phyloP scores from a whole-genome alignment of 192 early-diverging fungal species.

The Gigaspora rosea region DNA sequence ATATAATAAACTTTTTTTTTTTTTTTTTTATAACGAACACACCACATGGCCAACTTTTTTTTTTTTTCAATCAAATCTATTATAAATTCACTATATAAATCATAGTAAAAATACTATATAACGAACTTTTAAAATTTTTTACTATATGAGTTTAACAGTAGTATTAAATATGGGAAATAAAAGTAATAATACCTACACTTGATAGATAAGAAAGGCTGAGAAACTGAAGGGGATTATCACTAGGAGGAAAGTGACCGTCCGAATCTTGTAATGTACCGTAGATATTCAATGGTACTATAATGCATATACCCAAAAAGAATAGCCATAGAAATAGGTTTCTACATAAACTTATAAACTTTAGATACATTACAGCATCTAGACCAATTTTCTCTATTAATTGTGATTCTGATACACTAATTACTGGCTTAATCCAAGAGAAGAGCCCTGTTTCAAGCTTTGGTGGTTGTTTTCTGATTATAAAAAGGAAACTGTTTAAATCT shows the following conservation, averaged over 20 bases:
- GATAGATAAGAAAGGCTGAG: background rate
- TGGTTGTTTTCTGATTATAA: conserved; percentile 49
- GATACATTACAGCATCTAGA: conserved; percentile 71
- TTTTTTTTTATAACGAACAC: no score
- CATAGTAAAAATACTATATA: no score
- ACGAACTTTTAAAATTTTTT: no score
- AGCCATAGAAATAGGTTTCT: conserved; percentile 60
- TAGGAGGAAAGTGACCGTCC: conserved; percentile 19
- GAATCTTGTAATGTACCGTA: conserved; percentile 41
- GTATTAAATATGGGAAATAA: background rate
- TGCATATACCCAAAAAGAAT: conserved; percentile 57
- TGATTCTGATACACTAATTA: conserved; percentile 60
- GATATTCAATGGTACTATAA: conserved; percentile 67
- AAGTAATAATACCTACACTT: background rate
- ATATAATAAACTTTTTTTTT: no score
- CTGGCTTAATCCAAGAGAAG: conserved; percentile 65
- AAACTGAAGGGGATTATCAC: conserved; percentile 32
- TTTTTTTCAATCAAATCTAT: no score
- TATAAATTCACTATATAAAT: no score
- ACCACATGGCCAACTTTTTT: no score
- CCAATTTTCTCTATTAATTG: conserved; percentile 65
- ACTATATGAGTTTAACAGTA: conserved; percentile 20
- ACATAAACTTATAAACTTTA: conserved; percentile 65
- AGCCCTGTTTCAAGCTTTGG: conserved; percentile 63
- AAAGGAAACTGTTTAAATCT: background rate